Percentiles rank a stretch among this genome's conserved stretches.
Evolutionary conservation across 495 filamentous ascomycete species (phyloP).

Genomic region (Lineolata rhizophorae): DNA sequence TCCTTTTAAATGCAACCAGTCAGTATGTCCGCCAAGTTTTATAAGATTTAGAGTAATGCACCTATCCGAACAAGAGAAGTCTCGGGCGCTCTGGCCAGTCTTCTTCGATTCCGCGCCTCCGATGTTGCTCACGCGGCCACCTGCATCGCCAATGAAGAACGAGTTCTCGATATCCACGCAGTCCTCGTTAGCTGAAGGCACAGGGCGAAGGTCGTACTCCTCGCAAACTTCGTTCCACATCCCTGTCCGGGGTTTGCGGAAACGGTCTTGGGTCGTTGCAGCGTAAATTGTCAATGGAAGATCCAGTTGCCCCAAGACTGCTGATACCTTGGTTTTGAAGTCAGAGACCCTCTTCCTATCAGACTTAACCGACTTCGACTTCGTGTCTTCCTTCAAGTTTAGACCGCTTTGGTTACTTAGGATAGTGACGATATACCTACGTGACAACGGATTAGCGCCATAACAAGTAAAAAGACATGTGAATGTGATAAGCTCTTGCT

Average conservation of each 20-base stretch:
- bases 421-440: constrained; percentile 54
- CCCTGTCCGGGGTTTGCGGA: constrained; percentile 65
- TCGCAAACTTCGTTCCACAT: constrained; percentile 77
- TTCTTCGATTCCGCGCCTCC: constrained; percentile 4
- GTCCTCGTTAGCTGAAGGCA: constrained; percentile 22
- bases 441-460: neutral
- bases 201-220: constrained; percentile 45
- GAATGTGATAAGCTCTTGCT: constrained; percentile 1
- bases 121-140: constrained; percentile 26
- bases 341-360: constrained; percentile 38
- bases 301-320: constrained; percentile 47
- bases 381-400: constrained; percentile 46
- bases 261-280: constrained; percentile 56
- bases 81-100: constrained; percentile 20
- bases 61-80: constrained; percentile 68
- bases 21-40: too few species aligned
- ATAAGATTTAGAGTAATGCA: too few species aligned
- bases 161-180: constrained; percentile 41
- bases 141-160: constrained; percentile 85
- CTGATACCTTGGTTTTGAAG: constrained; percentile 58
- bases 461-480: constrained; percentile 1
- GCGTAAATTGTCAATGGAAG: constrained; percentile 68
- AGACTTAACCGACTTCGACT: constrained; percentile 46
- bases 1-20: constrained; percentile 17
- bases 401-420: constrained; percentile 79